Evolutionary conservation across 345 rosid genomes (phyloP), one percentile per base, ranked within the genome.

Genomic region (Salix dunnii): DNA sequence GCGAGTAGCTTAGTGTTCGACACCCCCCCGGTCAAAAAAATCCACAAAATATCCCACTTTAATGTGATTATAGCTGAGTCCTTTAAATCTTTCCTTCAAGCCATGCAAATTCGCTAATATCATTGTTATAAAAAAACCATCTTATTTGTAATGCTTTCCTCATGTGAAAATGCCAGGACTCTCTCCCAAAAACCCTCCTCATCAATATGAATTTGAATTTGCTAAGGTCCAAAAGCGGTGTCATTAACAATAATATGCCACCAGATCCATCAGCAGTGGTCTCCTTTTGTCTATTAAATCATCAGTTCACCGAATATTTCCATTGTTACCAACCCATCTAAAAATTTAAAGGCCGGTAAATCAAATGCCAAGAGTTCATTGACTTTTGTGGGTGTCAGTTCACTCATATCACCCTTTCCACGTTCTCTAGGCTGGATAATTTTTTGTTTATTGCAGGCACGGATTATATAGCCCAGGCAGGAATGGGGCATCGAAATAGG

Each of bases 401-500:
- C 28, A 16, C 20, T 74, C 30, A 48, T 66, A 8, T 7, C 48
- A n/a, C 5, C 6, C 4, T 55, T 21, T 55, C 71, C 31, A 30
- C 31, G 31, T 30, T 30, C 31, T 30, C 31, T 30, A 30, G 31
- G 31, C 2, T 30, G 31, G 31, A 30, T 30, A 30, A 30, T 30
- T 21, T 20, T 27, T 30, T 80, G 30, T 25, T 1, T 74, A 72
- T 38, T 71, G 83, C 84, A 91, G 99, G 77, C 3, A 20, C 76
- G 88, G 94, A 88, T 71, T 82, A 83, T 69, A 91, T 85, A 20
- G 73, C 31, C 2, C 87, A 89, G 72, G 97, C 83, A 6, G 99
- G 93, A 48, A 48, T 89, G 21, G 21, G 96, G 97, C 80, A 82
- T 91, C 38, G 89, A 93, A 77, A 85, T 90, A 14, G 88, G 82